These are phyloP conservation scores for Saturnispora hagleri DNA, from an alignment of 805 yeast genomes.

Conservation along the genomic window DNA sequence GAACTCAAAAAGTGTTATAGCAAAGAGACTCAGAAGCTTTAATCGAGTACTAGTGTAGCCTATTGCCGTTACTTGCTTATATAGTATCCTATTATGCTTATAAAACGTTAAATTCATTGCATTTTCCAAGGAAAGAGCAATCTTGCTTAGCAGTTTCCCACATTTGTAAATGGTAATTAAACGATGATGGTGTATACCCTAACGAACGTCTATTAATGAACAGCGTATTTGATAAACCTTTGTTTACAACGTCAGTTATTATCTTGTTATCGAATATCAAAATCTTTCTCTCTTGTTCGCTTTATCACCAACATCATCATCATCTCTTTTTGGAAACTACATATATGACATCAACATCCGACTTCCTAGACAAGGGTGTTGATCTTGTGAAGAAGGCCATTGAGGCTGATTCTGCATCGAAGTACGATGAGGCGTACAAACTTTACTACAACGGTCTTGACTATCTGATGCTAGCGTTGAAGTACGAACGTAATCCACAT, in stretches of 20 bases:
- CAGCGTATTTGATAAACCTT: too few species aligned
- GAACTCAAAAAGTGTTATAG: not conserved
- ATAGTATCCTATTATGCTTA: too few species aligned
- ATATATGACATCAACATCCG: slow-evolving; percentile 31
- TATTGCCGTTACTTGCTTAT: too few species aligned
- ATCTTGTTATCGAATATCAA: not conserved
- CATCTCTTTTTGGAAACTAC: not conserved
- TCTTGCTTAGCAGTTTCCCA: not conserved
- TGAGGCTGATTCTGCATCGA: slow-evolving; percentile 83
- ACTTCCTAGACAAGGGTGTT: slow-evolving; percentile 89
- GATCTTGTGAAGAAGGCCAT: slow-evolving; percentile 91
- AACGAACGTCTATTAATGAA: too few species aligned
- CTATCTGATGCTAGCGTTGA: slow-evolving; percentile 89
- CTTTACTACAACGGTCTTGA: slow-evolving; percentile 89
- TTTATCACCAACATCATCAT: not conserved
- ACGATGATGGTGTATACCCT: not conserved
- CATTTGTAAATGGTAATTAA: too few species aligned
- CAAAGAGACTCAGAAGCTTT: not conserved
- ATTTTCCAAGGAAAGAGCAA: not conserved
- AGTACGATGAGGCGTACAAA: slow-evolving; percentile 90
- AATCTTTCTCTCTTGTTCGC: not conserved
- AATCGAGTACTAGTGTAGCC: not conserved
- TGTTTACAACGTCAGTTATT: not conserved
- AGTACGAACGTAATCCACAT: slow-evolving; percentile 85
- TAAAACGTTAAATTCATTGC: not conserved